These are phyloP conservation scores for Melampsora americana DNA, from an alignment of 1,284 basidiomycete species.

Conservation along the genomic window DNA sequence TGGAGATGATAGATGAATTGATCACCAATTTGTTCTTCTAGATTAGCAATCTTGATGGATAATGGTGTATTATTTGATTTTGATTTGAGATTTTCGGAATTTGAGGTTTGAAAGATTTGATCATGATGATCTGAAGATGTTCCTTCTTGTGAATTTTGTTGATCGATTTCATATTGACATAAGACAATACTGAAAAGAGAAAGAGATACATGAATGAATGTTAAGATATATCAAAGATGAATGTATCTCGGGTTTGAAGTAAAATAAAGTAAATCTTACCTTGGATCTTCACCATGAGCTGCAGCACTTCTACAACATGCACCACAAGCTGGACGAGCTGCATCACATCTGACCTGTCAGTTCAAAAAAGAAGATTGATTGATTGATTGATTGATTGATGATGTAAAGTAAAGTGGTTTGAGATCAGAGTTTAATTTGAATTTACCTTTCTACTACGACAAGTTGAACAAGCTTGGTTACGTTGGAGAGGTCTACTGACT, in stretches of 20 bases:
- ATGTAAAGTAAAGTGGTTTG: too few relatives aligned
- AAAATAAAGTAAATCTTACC: too few relatives aligned
- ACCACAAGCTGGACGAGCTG: conserved; percentile 28
- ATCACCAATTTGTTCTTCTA: conserved; percentile 30
- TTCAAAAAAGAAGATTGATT: too few relatives aligned
- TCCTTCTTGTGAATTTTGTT: background rate
- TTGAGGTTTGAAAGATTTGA: background rate
- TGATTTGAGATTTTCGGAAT: background rate
- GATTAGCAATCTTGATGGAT: conserved; percentile 12
- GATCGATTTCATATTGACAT: conserved; percentile 24
- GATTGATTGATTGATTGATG: too few relatives aligned
- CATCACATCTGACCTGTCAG: conserved; percentile 39
- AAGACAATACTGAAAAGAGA: conserved; percentile 17
- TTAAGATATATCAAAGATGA: background rate
- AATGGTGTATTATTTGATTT: background rate
- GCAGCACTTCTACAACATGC: conserved; percentile 36
- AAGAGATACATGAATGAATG: background rate
- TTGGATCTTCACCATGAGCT: conserved; percentile 37
- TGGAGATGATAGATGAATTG: too few relatives aligned
- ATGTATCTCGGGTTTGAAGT: too few relatives aligned
- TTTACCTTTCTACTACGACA: conserved; percentile 27
- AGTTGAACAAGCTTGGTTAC: conserved; percentile 35
- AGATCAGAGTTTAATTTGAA: too few relatives aligned
- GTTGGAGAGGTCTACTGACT: conserved; percentile 31
- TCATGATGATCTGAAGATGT: background rate